These are phyloP conservation scores for Globisporangium canariense DNA, from an alignment of 352 stramenopile genomes.

Conservation along the genomic window DNA sequence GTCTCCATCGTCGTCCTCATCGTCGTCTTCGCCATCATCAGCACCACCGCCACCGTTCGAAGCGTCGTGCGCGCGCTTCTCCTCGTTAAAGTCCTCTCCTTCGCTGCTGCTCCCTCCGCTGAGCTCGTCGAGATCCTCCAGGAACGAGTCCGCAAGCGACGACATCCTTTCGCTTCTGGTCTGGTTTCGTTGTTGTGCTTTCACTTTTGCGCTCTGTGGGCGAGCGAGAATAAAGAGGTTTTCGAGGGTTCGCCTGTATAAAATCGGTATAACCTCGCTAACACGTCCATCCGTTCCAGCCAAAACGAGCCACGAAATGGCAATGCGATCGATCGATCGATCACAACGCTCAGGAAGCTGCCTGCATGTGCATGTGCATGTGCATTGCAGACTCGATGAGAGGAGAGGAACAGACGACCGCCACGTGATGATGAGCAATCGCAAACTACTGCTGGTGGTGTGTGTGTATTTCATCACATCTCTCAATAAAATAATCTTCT, in stretches of 20 bases:
- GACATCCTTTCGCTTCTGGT: constrained; percentile 42
- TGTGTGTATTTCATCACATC: not conserved
- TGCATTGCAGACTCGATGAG: too few species aligned
- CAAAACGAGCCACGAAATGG: too few species aligned
- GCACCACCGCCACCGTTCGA: constrained; percentile 17
- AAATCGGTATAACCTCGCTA: too few species aligned
- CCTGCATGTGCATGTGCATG: too few species aligned
- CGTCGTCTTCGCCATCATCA: constrained; percentile 10
- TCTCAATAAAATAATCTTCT: constrained; percentile 2
- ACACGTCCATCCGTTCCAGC: too few species aligned
- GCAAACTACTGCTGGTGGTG: not conserved
- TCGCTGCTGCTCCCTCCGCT: constrained; percentile 78
- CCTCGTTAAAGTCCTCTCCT: constrained; percentile 32
- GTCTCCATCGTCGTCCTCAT: constrained; percentile 23
- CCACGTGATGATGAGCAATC: too few species aligned
- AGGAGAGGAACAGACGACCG: too few species aligned
- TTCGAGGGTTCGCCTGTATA: too few species aligned
- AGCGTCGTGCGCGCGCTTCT: not conserved
- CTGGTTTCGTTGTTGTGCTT: not conserved
- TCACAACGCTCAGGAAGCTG: too few species aligned
- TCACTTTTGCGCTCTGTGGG: too few species aligned
- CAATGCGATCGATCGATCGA: too few species aligned
- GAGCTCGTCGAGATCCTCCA: constrained; percentile 88
- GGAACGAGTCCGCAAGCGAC: constrained; percentile 85
- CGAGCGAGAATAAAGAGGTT: too few species aligned